Evolutionary conservation across 345 rosid genomes (phyloP).

Genomic region (Geranium rotundifolium): DNA sequence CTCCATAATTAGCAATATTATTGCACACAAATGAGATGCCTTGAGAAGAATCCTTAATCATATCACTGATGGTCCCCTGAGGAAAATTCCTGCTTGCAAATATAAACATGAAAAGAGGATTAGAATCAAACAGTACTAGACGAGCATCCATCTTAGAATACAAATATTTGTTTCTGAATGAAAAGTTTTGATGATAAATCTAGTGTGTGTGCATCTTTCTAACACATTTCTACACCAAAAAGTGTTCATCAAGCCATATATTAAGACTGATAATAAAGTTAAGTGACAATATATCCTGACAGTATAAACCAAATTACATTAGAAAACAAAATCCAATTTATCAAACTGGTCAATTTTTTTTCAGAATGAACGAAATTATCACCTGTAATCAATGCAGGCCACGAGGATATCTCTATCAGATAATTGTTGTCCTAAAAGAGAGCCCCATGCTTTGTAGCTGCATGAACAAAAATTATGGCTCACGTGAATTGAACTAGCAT

Average conservation of each 20-base stretch:
- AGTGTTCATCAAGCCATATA: too few species aligned
- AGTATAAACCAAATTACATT: too few species aligned
- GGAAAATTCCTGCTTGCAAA: conserved; percentile 69
- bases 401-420: conserved; percentile 89
- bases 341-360: background rate
- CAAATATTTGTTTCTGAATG: too few species aligned
- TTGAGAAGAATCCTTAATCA: conserved; percentile 67
- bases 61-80: conserved; percentile 86
- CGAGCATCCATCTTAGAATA: too few species aligned
- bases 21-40: conserved; percentile 85
- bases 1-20: conserved; percentile 65
- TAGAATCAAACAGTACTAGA: too few species aligned
- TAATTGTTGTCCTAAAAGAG: conserved; percentile 81
- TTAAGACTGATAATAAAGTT: too few species aligned
- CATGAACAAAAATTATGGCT: too few species aligned
- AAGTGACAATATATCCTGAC: too few species aligned
- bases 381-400: conserved; percentile 95
- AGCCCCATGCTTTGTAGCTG: conserved; percentile 98
- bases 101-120: conserved; percentile 1
- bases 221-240: too few species aligned
- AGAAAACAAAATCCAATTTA: background rate
- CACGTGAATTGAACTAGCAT: too few species aligned
- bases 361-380: conserved; percentile 11
- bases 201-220: too few species aligned
- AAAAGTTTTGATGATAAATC: too few species aligned